Evolutionary conservation across 2,329 filamentous ascomycete species (phyloP).

Genomic region (Metarhizium humberi): DNA sequence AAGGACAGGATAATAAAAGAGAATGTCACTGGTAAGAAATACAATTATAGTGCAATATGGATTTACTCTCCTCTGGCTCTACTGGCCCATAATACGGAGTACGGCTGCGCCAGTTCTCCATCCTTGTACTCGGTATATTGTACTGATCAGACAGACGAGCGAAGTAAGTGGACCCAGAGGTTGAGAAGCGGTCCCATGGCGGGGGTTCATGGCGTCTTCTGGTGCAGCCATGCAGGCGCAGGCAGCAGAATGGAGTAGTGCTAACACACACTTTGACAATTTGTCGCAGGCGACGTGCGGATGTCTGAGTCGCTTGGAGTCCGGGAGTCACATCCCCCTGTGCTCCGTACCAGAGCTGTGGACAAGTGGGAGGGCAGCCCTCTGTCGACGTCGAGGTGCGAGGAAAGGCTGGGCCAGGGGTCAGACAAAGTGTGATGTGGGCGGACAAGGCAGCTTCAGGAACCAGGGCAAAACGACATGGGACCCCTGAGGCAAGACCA

Average conservation of each 20-base stretch:
- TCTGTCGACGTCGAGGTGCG: no score
- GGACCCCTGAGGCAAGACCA: background rate
- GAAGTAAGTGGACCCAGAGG: background rate
- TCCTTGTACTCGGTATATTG: background rate
- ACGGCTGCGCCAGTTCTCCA: no score
- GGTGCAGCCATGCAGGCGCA: background rate
- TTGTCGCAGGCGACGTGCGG: background rate
- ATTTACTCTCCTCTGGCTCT: background rate
- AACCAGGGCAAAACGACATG: background rate
- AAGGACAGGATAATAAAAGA: background rate
- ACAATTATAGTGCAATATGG: background rate
- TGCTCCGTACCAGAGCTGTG: background rate
- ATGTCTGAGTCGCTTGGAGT: background rate
- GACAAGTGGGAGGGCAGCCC: background rate
- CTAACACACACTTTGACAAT: background rate
- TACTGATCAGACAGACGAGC: background rate
- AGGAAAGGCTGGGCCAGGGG: slow-evolving; percentile 1
- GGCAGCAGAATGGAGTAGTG: background rate
- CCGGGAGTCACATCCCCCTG: background rate
- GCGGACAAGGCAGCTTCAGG: background rate
- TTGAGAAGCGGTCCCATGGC: background rate
- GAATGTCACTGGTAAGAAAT: background rate
- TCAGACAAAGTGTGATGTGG: background rate
- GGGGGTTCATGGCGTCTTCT: background rate
- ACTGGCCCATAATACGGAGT: background rate